Percentiles rank a stretch among this genome's conserved stretches.
Evolutionary conservation across 805 yeast species (phyloP).

Genomic region (Myxozyma geophila): DNA sequence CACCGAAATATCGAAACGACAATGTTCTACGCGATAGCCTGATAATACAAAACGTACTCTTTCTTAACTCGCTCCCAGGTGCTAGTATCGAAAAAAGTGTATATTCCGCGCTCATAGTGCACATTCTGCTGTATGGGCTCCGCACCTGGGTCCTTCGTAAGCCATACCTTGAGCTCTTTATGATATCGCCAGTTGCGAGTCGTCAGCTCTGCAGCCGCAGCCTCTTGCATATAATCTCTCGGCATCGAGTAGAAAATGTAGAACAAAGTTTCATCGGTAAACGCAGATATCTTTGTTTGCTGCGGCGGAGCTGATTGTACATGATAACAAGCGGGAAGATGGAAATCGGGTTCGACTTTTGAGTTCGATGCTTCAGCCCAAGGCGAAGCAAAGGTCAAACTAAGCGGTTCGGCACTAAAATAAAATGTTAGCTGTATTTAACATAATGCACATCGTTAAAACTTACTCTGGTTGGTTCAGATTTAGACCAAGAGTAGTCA

Average conservation of each 20-base stretch:
- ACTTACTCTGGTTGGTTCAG: constrained; percentile 50
- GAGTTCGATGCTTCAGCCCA: constrained; percentile 93
- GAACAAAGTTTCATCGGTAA: constrained; percentile 90
- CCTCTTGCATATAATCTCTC: constrained; percentile 88
- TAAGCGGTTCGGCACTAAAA: constrained; percentile 48
- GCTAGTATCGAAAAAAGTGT: constrained; percentile 92
- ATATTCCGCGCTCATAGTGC: constrained; percentile 89
- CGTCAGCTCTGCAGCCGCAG: constrained; percentile 88
- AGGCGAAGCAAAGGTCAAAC: constrained; percentile 81
- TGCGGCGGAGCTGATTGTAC: constrained; percentile 52
- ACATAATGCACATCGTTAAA: constrained; percentile 15
- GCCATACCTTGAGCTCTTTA: constrained; percentile 93
- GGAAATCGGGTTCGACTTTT: constrained; percentile 84
- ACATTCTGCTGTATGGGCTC: constrained; percentile 84
- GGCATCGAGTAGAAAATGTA: constrained; percentile 94
- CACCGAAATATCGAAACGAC: too few relatives aligned
- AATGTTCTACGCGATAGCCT: constrained; percentile 56
- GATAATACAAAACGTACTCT: constrained; percentile 64
- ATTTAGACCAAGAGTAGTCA: constrained; percentile 68
- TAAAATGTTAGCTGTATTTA: neutral
- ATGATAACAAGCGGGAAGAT: constrained; percentile 62
- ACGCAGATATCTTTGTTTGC: constrained; percentile 52
- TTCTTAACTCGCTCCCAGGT: constrained; percentile 90
- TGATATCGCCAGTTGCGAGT: constrained; percentile 97
- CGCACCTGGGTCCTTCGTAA: constrained; percentile 87